These are phyloP conservation scores for Pouteria campechiana DNA, from an alignment of 179 eudicot species.

Conservation along the genomic window DNA sequence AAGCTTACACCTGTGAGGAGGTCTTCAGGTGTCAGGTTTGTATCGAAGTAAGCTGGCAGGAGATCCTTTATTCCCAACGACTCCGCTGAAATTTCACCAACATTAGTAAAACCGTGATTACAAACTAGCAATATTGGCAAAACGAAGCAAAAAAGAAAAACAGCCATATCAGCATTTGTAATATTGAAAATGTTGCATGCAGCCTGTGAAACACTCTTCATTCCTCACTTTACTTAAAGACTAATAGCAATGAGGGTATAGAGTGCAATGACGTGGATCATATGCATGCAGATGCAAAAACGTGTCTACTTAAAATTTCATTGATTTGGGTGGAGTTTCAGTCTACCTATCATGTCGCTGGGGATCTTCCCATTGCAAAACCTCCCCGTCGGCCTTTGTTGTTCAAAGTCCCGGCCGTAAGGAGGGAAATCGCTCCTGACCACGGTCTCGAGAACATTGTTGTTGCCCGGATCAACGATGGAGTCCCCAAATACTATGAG, in stretches of 20 bases:
- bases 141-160: no score
- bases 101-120: conserved; percentile 12
- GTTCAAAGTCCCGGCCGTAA: conserved; percentile 66
- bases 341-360: conserved; percentile 57
- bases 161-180: no score
- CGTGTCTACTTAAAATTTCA: no score
- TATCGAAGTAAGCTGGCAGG: conserved; percentile 33
- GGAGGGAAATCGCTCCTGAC: conserved; percentile 66
- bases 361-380: conserved; percentile 72
- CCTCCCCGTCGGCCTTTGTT: no score
- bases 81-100: conserved; percentile 22
- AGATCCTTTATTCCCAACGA: conserved; percentile 34
- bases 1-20: conserved; percentile 35
- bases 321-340: no score
- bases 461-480: conserved; percentile 73
- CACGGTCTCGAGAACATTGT: conserved; percentile 44
- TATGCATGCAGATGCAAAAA: no score
- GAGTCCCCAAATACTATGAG: conserved; percentile 59
- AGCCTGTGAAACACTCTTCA: no score
- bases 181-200: no score
- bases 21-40: conserved; percentile 13
- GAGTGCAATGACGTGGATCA: no score
- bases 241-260: no score
- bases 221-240: no score
- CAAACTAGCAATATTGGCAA: no score